A percentile compares a stretch with the other conserved stretches of the same genome.
phyloP scores from a whole-genome alignment of 75 land plant genomes.

The Ceratopteris richardii region DNA sequence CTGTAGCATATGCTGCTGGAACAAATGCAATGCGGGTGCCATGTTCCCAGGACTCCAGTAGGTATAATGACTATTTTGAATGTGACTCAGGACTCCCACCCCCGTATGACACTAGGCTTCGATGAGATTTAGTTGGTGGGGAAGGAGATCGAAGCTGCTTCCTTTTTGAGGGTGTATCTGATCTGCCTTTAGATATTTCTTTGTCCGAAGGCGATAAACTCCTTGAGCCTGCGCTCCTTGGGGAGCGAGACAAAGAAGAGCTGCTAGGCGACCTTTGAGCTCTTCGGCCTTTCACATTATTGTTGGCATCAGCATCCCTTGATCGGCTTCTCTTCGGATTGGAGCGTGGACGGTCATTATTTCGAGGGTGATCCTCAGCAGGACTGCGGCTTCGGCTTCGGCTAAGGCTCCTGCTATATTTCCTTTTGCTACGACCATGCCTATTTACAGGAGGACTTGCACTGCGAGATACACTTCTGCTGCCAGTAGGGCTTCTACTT shows the following conservation, averaged over 20 bases:
- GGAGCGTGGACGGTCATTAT: conserved; percentile 20
- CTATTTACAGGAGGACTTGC: conserved; percentile 16
- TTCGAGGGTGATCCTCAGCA: conserved; percentile 1
- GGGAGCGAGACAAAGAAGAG: conserved; percentile 24
- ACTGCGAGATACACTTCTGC: conserved; percentile 15
- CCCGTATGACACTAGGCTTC: conserved; percentile 85
- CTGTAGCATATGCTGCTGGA: no score
- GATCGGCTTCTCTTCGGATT: conserved; percentile 30
- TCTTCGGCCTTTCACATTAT: conserved; percentile 25
- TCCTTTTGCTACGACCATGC: conserved; percentile 3
- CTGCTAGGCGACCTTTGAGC: conserved; percentile 42
- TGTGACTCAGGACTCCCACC: conserved; percentile 76
- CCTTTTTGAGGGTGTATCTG: conserved; percentile 30
- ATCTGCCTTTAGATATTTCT: conserved; percentile 14
- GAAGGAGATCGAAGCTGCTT: conserved; percentile 16
- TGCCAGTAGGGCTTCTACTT: conserved; percentile 53
- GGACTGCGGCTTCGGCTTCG: conserved; percentile 20
- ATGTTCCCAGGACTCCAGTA: no score
- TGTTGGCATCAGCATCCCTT: conserved; percentile 31
- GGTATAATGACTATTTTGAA: conserved; percentile 5
- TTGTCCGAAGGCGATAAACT: conserved; percentile 16
- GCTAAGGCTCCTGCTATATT: conserved; percentile 3
- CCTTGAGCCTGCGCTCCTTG: conserved; percentile 14
- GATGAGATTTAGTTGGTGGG: conserved; percentile 29
- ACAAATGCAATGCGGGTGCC: no score